Percentiles rank a stretch among this genome's conserved stretches.
phyloP scores from a whole-genome alignment of 2,329 filamentous ascomycete species.

The Ophiostoma pallidulum region DNA sequence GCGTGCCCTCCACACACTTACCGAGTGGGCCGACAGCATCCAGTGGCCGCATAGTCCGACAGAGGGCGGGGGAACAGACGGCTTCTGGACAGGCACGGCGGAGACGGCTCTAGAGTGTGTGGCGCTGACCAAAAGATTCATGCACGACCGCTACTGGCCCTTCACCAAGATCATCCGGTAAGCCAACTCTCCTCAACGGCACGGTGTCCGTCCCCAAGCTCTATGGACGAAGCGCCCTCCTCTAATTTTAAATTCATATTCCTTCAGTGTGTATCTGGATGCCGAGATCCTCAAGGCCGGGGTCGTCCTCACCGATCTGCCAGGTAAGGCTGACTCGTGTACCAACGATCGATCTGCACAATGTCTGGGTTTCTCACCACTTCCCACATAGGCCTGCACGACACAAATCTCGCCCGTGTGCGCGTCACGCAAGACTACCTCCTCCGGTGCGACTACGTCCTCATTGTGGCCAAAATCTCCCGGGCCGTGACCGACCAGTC shows the following conservation, averaged over 20 bases:
- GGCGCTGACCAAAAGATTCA: slow-evolving; percentile 24
- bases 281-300: slow-evolving; percentile 25
- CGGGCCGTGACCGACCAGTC: slow-evolving; percentile 25
- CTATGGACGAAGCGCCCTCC: background rate
- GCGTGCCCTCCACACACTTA: slow-evolving; percentile 19
- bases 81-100: slow-evolving; percentile 24
- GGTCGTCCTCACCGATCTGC: slow-evolving; percentile 27
- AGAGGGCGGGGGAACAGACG: slow-evolving; percentile 9
- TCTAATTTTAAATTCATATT: background rate
- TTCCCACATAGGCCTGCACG: slow-evolving; percentile 20
- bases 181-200: background rate
- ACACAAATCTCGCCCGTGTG: slow-evolving; percentile 28
- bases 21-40: slow-evolving; percentile 23
- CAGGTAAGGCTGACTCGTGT: slow-evolving; percentile 18
- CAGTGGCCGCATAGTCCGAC: slow-evolving; percentile 22
- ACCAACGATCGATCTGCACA: background rate
- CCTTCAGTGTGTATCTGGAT: slow-evolving; percentile 23
- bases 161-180: slow-evolving; percentile 29
- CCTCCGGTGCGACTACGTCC: slow-evolving; percentile 26
- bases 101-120: slow-evolving; percentile 23
- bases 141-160: slow-evolving; percentile 26
- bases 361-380: background rate
- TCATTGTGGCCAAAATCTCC: slow-evolving; percentile 27
- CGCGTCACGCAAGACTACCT: slow-evolving; percentile 25
- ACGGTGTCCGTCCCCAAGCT: background rate